Base-by-base conservation (phyloP, 2,329 filamentous ascomycete genomes). In the Ceratocystiopsis minuta region DNA sequence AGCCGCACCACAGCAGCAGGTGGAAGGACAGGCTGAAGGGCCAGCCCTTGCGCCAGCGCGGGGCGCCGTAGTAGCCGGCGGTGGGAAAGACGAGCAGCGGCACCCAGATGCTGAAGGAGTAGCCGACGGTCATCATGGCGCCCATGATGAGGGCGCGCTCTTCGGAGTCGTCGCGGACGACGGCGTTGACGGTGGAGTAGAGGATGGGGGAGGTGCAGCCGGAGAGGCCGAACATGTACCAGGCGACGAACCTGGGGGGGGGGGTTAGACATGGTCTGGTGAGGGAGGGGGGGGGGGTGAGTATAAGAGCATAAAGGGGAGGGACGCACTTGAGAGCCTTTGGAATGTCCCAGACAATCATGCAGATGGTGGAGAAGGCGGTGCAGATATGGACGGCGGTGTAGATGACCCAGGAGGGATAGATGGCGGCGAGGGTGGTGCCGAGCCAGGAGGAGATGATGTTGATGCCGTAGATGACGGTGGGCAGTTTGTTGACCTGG, bases 341-440 rank as follows among this genome's bases (percentile, higher is more conserved):
- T n/a, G n/a, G 33, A 5, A 34, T 14, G 6, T 20, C 18, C 6
- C 34, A 28, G 2, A 34, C 39, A 2, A 41, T 16, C n/a, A 41
- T n/a, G 20, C 37, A 20, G 16, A 36, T 32, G 24, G 34, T 36
- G 24, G 39, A 34, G 34, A 41, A 20, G 35, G 16, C 34, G 24
- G 39, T 24, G 16, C 34, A 33, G 17, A 37, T 15, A 3, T 20
- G 34, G 20, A 37, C 33, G 35, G 37, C 39, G 16, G 33, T 16
- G 16, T 41, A 20, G 20, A 20, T 41, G 39, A 20, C 34, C 34
- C 34, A 41, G 16, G 34, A 37, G 34, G 20, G 34, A 6, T 16
- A 33, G 24, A 75, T 73, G 1, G 68, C 70, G 0, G 67, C 63
- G 0, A 68, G 70, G 0, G 70, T 64, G 0, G 75, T 64, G 1